Evolutionary conservation across 495 filamentous ascomycete genomes (phyloP), one percentile per base, ranked within the genome.

Genomic region (Penicillium atrosanguineum): DNA sequence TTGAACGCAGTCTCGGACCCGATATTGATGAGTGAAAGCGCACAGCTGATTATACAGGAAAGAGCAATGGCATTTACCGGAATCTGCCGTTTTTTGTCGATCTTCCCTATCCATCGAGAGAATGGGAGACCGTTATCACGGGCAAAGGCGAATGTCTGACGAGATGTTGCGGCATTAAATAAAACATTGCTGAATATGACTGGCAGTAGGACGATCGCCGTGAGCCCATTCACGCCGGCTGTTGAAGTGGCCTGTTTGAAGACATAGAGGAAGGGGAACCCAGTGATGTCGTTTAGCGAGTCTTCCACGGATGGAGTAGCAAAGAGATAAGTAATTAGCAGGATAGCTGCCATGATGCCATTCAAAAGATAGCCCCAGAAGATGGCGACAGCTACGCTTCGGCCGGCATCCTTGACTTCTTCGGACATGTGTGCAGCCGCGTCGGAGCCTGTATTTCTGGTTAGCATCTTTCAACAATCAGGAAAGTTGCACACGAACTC

Each of bases 31-130:
- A 75, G 69, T 7, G 68, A 67, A 8, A 70, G 44, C 4, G 63
- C 60, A 48, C 65, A 64, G 47, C 67, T 70, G 39, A 68, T 64
- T 40, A 68, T 49, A 28, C 62, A 44, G 31, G 48, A 55, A 14
- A 82, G 46, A 16, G 44, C 52, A 41, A 62, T 60, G 0, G 81
- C 72, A 57, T 78, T 79, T 28, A 76, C 60, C 8, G 78, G 82
- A 21, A 86, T 74, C 41, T 73, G 70, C 56, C 64, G 61, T 4
- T 58, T 42, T 0, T 53, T 55, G 47, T 79, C 76, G 3, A 76
- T 44, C 2, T 65, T 43, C 16, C 67, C 68, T 37, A 57, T 69
- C 63, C 62, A 48, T 43, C 63, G 0, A 1, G 69, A 57, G 42
- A 65, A 71, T 4, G 67, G 63, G 1, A 76, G 62, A 4, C 75